Conservation (phyloP, 306 rosid species). For the Amphicarpaea edgeworthii region DNA sequence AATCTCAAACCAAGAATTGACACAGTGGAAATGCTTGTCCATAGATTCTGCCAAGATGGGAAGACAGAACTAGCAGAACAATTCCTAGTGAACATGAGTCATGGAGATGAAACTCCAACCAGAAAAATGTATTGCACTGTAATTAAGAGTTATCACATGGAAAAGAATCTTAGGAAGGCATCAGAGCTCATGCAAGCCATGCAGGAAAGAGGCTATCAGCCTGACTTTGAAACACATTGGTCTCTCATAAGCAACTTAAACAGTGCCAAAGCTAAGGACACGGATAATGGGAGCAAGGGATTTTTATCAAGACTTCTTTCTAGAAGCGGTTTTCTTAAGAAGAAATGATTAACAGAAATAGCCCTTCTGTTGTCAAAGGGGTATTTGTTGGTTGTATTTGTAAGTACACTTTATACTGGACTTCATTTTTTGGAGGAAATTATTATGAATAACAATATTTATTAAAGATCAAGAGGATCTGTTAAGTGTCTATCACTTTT, state of each 20-base stretch:
- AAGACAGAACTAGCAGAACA: constrained; percentile 74
- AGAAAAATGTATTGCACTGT: constrained; percentile 67
- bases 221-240: constrained; percentile 94
- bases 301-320: constrained; percentile 85
- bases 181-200: constrained; percentile 75
- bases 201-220: constrained; percentile 80
- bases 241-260: constrained; percentile 83
- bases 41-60: constrained; percentile 62
- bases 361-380: background rate
- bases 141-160: constrained; percentile 58
- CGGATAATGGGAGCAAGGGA: constrained; percentile 57
- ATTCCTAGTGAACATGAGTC: constrained; percentile 57
- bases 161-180: constrained; percentile 70
- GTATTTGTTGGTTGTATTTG: constrained; percentile 7
- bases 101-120: constrained; percentile 68
- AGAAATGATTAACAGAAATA: constrained; percentile 41
- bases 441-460: constrained; percentile 1
- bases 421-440: background rate
- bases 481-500: background rate
- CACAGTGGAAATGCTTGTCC: constrained; percentile 62
- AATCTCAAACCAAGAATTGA: constrained; percentile 62
- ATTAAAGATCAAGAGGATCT: background rate
- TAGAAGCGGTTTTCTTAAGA: constrained; percentile 63
- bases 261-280: constrained; percentile 49
- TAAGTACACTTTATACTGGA: background rate